Base-by-base conservation (phyloP, 1,139 yeast genomes). In the Arxiozyma telluris region DNA sequence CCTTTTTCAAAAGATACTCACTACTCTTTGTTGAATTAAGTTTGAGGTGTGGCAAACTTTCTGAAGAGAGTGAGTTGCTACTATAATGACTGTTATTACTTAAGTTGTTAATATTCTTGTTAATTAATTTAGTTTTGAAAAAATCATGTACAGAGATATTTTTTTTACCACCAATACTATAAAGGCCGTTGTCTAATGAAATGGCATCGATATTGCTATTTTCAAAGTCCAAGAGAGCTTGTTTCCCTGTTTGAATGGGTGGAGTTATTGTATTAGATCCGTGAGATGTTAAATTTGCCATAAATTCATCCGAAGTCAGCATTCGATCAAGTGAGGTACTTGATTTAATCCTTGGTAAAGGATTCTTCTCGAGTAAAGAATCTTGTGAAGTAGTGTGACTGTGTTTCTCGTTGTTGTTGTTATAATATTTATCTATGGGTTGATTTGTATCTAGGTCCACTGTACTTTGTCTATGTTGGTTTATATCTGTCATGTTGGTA, bases 251-350 rank as follows among this genome's bases (percentile, higher is more conserved):
- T 34, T 34, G 39, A 11, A 55, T 59, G 15, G 66, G 66, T 2
- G 63, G 66, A 3, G 63, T 58, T 1, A 59, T 61, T 0, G 63
- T 55, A 47, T 57, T 58, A 7, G 65, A 60, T 1, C 67, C 71
- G 54, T 64, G 64, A 4, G 70, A 61, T 17, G 72, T 68, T 56
- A 68, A 56, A 52, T 63, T 66, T 30, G 65, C 65, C 65, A 68
- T 62, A 42, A 68, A 64, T 50, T 62, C 59, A 49, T 68, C 69
- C 0, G 69, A 64, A n/a, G 67, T 59, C 25, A 65, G 52, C 39
- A 57, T 50, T 42, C 50, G 49, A 42, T 53, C 51, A 44, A 62
- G 55, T 9, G 63, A 62, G n/a, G 58, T 61, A 3, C 61, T 59
- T 8, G 64, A 57, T 39, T 49, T 47, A 39, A 50, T 51, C 22